These are phyloP conservation scores for Populus tremula DNA, from an alignment of 345 rosid genomes.

Conservation along the genomic window DNA sequence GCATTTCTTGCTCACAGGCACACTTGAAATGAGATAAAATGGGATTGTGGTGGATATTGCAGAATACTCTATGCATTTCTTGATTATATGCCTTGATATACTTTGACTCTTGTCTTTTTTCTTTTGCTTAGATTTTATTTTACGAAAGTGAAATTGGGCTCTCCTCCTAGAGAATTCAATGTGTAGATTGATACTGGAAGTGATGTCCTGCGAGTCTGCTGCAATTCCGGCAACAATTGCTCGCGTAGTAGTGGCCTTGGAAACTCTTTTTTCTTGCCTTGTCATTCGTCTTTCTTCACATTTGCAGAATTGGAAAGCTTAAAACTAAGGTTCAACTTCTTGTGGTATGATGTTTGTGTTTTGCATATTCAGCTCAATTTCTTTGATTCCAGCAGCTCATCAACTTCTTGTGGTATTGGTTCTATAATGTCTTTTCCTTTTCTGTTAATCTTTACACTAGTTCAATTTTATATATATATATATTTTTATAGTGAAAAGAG, in stretches of 20 bases:
- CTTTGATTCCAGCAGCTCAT: slow-evolving; percentile 68
- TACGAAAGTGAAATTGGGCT: slow-evolving; percentile 88
- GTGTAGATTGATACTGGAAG: slow-evolving; percentile 99
- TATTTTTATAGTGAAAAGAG: not conserved
- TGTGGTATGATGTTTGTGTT: slow-evolving; percentile 8
- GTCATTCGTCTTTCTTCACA: not conserved
- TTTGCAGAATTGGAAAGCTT: not conserved
- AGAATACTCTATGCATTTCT: not conserved
- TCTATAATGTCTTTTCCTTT: not conserved
- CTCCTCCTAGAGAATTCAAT: slow-evolving; percentile 91
- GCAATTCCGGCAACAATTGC: slow-evolving; percentile 74
- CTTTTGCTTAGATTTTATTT: slow-evolving; percentile 69
- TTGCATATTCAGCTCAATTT: slow-evolving; percentile 71
- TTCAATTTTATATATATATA: too few species aligned
- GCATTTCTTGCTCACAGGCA: not conserved
- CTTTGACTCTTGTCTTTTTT: slow-evolving; percentile 8
- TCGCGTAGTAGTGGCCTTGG: slow-evolving; percentile 87
- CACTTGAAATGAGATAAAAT: not conserved
- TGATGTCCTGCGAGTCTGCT: slow-evolving; percentile 84
- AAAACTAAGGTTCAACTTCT: slow-evolving; percentile 18
- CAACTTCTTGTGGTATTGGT: slow-evolving; percentile 19
- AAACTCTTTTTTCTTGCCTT: slow-evolving; percentile 35
- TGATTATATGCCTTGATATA: not conserved
- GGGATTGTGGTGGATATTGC: not conserved
- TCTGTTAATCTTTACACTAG: too few species aligned